Conservation (phyloP, 1,139 yeast species). For the Blastobotrys ciferrii region DNA sequence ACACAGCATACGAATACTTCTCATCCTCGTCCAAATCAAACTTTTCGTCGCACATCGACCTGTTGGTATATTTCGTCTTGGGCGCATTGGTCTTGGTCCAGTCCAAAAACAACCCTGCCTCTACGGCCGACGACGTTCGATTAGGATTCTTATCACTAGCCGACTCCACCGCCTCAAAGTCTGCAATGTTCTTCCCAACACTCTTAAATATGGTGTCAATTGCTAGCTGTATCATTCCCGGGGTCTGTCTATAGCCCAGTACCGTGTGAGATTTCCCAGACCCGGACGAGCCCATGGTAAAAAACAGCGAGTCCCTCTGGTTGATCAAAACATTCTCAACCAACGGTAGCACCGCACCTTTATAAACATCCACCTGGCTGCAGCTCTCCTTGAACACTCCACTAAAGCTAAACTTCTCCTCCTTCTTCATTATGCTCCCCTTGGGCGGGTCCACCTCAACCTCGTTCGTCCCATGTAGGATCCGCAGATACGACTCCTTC, state of each 20-base stretch:
- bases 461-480: conserved; percentile 20
- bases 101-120: conserved; percentile 36
- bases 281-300: conserved; percentile 52
- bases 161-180: conserved; percentile 38
- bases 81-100: conserved; percentile 27
- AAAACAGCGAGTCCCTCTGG: conserved; percentile 42
- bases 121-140: conserved; percentile 37
- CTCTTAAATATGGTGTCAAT: conserved; percentile 46
- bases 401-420: conserved; percentile 36
- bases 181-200: conserved; percentile 42
- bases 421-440: conserved; percentile 31
- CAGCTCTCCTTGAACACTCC: conserved; percentile 36
- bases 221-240: conserved; percentile 37
- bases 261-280: conserved; percentile 45
- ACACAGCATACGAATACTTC: conserved; percentile 30
- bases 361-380: conserved; percentile 35
- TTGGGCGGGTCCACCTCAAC: conserved; percentile 27
- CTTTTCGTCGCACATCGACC: conserved; percentile 22
- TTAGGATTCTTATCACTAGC: conserved; percentile 29
- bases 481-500: conserved; percentile 22
- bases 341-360: conserved; percentile 33
- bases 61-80: conserved; percentile 11
- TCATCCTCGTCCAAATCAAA: conserved; percentile 18
- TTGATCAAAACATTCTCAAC: conserved; percentile 36
- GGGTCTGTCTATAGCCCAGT: conserved; percentile 30